Base-by-base conservation (phyloP, 2,329 filamentous ascomycete species). In the Neofusicoccum kwambonambiense region DNA sequence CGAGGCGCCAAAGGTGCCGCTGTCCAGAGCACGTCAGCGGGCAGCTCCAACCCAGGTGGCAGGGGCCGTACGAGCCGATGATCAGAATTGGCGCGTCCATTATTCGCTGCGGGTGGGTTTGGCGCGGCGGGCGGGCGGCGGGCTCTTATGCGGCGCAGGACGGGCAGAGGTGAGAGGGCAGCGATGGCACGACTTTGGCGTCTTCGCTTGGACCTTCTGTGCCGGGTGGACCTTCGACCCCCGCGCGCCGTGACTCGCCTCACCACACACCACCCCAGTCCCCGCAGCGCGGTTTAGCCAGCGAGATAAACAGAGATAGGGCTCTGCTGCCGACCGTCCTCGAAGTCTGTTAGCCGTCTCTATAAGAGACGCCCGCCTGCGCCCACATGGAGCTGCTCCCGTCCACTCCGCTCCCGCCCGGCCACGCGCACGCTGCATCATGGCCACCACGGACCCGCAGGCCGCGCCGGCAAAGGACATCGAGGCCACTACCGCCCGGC, bases 1-100 rank as follows among this genome's bases (percentile, higher is more conserved):
- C 11, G 72, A 74, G 15, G 75, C 66, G 3, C 74, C 73, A 15
- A 74, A 75, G 3, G 73, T 72, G 58, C 74, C 73, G 22, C 67
- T 71, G 17, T 72, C 72, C n/a, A 75, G 63, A 11, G n/a, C 12
- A 42, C 6, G 60, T 63, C 47, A 63, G 45, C 60, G 17, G 5
- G 42, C 15, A 22, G 22, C 22, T 22, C 22, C 22, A 3, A 42
- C n/a, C 3, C 47, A 8, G 12, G 1, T 2, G 35, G 12, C 12
- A 39, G 12, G 42, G 56, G 15, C 15, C 50, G 31, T 11, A 63
- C 61, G 49, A 45, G 49, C 61, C 61, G 49, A 63, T 63, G 47
- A 63, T 63, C 27, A 63, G 50, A 42, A 63, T 44, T 0, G 47
- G 31, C 2, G 37, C 7, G 9, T 63, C 61, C 61, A 63, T 63